A percentile compares a stretch with the other conserved stretches of the same genome.
Conservation (phyloP, 257 asterid species). For the Solanum ossicruentum region DNA sequence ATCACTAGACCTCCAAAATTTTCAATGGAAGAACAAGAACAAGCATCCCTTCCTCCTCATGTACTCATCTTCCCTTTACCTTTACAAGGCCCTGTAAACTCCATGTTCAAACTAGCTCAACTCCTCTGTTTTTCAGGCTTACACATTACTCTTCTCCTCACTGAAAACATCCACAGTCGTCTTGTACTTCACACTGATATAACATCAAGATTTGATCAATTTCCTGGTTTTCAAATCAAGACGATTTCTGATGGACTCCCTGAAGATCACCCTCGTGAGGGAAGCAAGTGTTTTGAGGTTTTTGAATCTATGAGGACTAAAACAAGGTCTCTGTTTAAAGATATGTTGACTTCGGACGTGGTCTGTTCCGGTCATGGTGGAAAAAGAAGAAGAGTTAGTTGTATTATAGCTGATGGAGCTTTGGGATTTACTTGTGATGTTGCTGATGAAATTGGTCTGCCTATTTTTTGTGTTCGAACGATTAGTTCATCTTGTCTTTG, state of each 20-base stretch:
- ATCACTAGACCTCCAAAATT: neutral
- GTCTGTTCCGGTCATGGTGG: neutral
- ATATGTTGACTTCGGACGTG: constrained; percentile 23
- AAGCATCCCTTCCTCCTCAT: constrained; percentile 28
- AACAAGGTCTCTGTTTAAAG: constrained; percentile 13
- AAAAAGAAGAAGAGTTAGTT: constrained; percentile 17
- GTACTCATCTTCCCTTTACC: constrained; percentile 61
- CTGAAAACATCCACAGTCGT: constrained; percentile 37
- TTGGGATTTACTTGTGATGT: constrained; percentile 43
- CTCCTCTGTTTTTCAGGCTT: constrained; percentile 33
- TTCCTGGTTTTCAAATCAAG: constrained; percentile 25
- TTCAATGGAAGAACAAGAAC: neutral
- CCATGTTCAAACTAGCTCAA: constrained; percentile 59
- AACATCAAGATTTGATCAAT: constrained; percentile 16
- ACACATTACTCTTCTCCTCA: constrained; percentile 44
- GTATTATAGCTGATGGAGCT: constrained; percentile 33
- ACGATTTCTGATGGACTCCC: constrained; percentile 45
- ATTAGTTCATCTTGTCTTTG: constrained; percentile 45
- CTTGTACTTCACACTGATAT: constrained; percentile 27
- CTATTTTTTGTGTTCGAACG: constrained; percentile 42
- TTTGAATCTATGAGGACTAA: neutral
- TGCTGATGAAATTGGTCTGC: constrained; percentile 43
- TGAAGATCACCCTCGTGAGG: constrained; percentile 28
- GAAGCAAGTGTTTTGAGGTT: constrained; percentile 8
- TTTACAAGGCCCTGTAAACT: constrained; percentile 52